Evolutionary conservation across 352 stramenopile species (phyloP), one percentile per base, ranked within the genome.

Genomic region (Labyrinthula sp.): DNA sequence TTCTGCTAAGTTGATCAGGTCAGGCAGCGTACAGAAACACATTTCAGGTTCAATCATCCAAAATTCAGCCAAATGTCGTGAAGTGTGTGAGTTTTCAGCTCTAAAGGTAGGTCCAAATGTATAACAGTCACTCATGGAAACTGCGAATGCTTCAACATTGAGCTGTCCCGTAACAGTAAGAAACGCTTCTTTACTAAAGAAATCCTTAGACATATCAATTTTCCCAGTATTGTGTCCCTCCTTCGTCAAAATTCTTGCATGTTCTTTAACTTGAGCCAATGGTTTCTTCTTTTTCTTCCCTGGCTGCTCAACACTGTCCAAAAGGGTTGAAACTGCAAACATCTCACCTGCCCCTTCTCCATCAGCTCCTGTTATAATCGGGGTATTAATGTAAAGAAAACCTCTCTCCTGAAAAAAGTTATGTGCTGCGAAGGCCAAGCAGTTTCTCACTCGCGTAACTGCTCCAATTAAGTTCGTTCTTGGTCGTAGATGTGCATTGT

Each of bases 321-420:
- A 58, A 57, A 93, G 58, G 17, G 81, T 92, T 6, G 77, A 85
- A 22, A 95, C 78, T 20, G 64, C 61, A 58, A 97, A 95, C 65
- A 89, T 86, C 65, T 97, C 89, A 1, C 89, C 89, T 0, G 89
- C 89, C 18, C 89, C 88, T 63, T 97, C 89, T 58, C 86, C 95
- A 69, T 97, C 89, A 30, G 77, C 82, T 26, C 81, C 75, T 1
- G 89, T 96, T 45, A 93, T 85, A 33, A 93, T 74, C 21, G 81
- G 81, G 47, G 79, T 92, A 65, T 92, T 79, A 31, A 93, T 74
- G 67, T 93, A 90, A 37, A 89, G 54, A 54, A 93, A 93, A 23
- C 79, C 79, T 18, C 70, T 67, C 27, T 80, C 58, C 57, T 91
- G 73, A 57, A 92, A 91, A 57, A 89, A 92, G 54, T 79, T 64